Base-by-base conservation (phyloP, 768 basidiomycete species). In the Lactarius sanguifluus region DNA sequence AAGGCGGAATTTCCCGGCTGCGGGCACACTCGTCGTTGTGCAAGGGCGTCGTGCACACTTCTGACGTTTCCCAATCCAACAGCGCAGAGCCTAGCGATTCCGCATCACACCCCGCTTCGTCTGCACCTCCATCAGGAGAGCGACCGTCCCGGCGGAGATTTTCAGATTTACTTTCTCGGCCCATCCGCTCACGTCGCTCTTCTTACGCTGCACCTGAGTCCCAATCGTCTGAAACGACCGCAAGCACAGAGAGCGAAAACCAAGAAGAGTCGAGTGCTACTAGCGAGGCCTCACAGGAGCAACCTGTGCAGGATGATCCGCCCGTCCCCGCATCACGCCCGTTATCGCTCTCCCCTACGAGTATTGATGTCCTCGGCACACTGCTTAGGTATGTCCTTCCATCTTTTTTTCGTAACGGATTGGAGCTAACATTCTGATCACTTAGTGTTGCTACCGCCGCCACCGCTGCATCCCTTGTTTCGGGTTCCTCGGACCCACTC, bases 371-470 rank as follows among this genome's bases (percentile, higher is more conserved):
- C 13, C 77, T 93, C 34, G 91, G 91, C 28, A 92, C 91, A n/a
- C 75, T 93, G 18, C 79, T 93, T 38, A 92, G 91, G 91, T 90
- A 72, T 57, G 82, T 77, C 3, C 58, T 54, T 47, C 47, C 23
- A 47, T 38, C 60, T 62, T 40, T 58, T 43, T 58, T 64, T 20
- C 16, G 34, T 58, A 18, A 40, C 5, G 12, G 25, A 15, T 57
- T 67, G 64, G 57, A 2, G 18, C 56, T 61, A 32, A 38, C 32
- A 32, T 62, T 70, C 10, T 15, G 18, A 30, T 32, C 20, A 23
- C 73, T 58, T 68, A 91, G 92, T 71, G 92, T 94, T 38, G 92
- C 92, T 4, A 91, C 92, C n/a, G 90, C 92, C 12, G 92, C 92
- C n/a, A 93, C 92, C 1, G 92, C 92, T 1, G 91, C 90, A 9